Evolutionary conservation across 2,329 filamentous ascomycete genomes (phyloP).

Genomic region (Gnomoniopsis sp.): DNA sequence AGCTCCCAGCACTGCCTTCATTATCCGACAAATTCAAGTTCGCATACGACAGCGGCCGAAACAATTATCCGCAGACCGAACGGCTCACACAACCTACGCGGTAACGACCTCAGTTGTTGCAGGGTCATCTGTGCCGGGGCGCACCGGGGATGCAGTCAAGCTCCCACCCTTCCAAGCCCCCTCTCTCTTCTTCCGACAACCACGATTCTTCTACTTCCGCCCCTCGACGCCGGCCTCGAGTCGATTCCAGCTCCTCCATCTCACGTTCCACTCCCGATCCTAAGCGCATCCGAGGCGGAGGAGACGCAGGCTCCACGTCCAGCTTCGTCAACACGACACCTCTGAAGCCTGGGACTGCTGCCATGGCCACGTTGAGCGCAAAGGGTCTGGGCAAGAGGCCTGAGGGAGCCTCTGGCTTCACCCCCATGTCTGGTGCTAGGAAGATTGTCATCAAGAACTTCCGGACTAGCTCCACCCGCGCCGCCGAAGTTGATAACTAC

Average conservation of each 20-base stretch:
- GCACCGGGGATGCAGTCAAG: constrained; percentile 17
- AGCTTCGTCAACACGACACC: neutral
- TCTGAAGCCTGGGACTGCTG: constrained; percentile 3
- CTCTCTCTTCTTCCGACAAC: constrained; percentile 3
- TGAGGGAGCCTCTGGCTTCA: constrained; percentile 50
- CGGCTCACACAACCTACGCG: constrained; percentile 4
- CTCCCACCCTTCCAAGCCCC: constrained; percentile 4
- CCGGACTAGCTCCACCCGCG: constrained; percentile 53
- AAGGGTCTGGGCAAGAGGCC: constrained; percentile 34
- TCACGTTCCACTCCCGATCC: constrained; percentile 21
- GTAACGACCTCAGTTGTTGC: constrained; percentile 13
- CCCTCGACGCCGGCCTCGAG: constrained; percentile 24
- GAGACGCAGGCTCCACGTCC: neutral
- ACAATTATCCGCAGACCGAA: neutral
- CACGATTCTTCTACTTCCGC: constrained; percentile 13
- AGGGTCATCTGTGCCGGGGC: constrained; percentile 9
- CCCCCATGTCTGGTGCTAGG: constrained; percentile 73
- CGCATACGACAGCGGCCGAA: too few species aligned
- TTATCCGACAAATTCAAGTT: neutral
- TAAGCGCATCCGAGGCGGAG: constrained; percentile 27
- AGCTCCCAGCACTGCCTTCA: neutral
- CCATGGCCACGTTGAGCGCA: constrained; percentile 24
- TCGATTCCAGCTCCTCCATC: constrained; percentile 24
- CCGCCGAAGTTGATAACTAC: constrained; percentile 69
- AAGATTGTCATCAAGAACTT: constrained; percentile 95